Percentiles rank a stretch among this genome's conserved stretches.
These are phyloP conservation scores for Fomitopsis pinicola DNA, from an alignment of 1,284 basidiomycete genomes.

Conservation along the genomic window DNA sequence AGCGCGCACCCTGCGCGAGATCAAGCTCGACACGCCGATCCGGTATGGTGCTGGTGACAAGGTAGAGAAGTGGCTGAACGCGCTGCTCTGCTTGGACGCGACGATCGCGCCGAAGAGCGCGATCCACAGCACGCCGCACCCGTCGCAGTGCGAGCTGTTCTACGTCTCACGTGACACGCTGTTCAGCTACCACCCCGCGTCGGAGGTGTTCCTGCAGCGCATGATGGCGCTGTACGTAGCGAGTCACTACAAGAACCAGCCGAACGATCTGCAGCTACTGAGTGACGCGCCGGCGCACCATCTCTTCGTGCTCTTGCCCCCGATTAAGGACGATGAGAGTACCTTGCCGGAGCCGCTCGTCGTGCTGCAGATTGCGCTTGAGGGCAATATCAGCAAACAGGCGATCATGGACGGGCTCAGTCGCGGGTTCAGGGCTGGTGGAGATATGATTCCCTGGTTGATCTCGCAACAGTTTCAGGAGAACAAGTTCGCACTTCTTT, in stretches of 20 bases:
- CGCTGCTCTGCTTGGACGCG: conserved; percentile 91
- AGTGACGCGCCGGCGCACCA: conserved; percentile 97
- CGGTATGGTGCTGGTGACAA: conserved; percentile 87
- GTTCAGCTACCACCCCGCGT: conserved; percentile 96
- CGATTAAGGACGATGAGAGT: conserved; percentile 82
- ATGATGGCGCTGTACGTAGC: conserved; percentile 99
- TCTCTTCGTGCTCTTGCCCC: conserved; percentile 93
- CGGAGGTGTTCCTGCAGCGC: conserved; percentile 94
- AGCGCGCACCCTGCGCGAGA: conserved; percentile 82
- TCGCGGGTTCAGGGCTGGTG: conserved; percentile 79
- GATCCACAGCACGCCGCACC: conserved; percentile 86
- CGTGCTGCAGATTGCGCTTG: conserved; percentile 92
- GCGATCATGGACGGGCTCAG: conserved; percentile 85
- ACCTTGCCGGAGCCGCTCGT: conserved; percentile 91
- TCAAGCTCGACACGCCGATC: conserved; percentile 94
- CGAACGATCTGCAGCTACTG: conserved; percentile 96
- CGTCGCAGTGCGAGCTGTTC: conserved; percentile 91
- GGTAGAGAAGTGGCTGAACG: conserved; percentile 94
- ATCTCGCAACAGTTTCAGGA: conserved; percentile 97
- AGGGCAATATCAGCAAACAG: conserved; percentile 89
- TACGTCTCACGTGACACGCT: conserved; percentile 95
- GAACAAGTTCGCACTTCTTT: conserved; percentile 87
- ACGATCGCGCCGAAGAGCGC: conserved; percentile 61
- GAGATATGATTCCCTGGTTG: conserved; percentile 98
- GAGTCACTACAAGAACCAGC: conserved; percentile 98